Evolutionary conservation across 768 basidiomycete genomes (phyloP), one percentile per base, ranked within the genome.

Genomic region (Naganishia friedmannii): DNA sequence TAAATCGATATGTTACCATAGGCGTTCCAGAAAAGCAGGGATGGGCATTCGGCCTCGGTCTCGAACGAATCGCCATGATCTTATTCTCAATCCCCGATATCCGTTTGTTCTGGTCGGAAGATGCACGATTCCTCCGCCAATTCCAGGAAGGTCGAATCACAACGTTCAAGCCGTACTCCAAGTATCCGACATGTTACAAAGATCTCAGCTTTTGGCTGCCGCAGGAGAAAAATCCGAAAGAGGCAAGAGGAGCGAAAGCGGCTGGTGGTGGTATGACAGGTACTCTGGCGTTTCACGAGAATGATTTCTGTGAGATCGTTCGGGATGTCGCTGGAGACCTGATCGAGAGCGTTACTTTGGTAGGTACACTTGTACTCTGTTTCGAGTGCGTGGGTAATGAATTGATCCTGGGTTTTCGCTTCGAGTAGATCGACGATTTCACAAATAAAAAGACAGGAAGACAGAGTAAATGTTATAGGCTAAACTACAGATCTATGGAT

Each of bases 1-100:
- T n/a, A 26, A 46, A 39, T 51, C 3, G 31, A 54, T 53, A 31
- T 32, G n/a, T 45, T 51, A 6, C 3, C 34, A 3, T 72, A 84
- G 95, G 86, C 72, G 87, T 95, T 2, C 83, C 85, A 0, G 83
- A 90, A 77, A 94, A 95, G 75, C 71, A 77, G 78, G 92, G 93
- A 31, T 99, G 96, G 95, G 96, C 96, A 0, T 98, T 97, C 77
- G 96, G 96, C 29, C 88, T 99, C 65, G 96, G 96, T 4, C 85
- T 99, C 53, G 96, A 99, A 78, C 87, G 96, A 37, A 94, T 98
- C 73, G 93, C 94, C 19, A 99, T 99, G 96, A 88, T 98, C 71
- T 87, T 99, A 56, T 98, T 89, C 83, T 89, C 89, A 17, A 95
- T 99, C 65, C 96, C 95, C 10, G 96, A 99, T 80, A 98, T 99